A percentile compares a stretch with the other conserved stretches of the same genome.
Conservation (phyloP, 1,284 basidiomycete genomes). For the Omphalotus olearius region DNA sequence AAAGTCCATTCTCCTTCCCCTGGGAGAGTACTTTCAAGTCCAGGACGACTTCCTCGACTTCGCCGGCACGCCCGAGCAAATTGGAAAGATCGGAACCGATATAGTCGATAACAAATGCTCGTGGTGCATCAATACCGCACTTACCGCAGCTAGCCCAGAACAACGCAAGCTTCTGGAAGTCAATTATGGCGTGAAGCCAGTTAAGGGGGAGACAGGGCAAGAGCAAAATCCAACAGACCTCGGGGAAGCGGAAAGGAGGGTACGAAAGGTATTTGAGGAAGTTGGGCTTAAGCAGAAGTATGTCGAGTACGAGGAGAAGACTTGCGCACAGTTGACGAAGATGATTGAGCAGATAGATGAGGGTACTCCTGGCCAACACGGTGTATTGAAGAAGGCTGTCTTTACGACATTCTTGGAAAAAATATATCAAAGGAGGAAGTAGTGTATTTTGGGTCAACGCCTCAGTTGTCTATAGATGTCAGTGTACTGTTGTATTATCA, state of each 20-base stretch:
- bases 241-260: constrained; percentile 43
- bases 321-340: constrained; percentile 62
- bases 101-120: constrained; percentile 99
- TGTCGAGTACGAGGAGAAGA: constrained; percentile 74
- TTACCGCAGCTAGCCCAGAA: constrained; percentile 51
- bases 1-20: constrained; percentile 81
- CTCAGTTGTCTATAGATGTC: no score
- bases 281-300: constrained; percentile 71
- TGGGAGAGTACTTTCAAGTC: constrained; percentile 98
- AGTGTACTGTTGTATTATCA: no score
- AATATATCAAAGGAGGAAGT: constrained; percentile 88
- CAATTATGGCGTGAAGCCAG: constrained; percentile 87
- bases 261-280: constrained; percentile 79
- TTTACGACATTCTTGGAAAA: constrained; percentile 86
- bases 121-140: constrained; percentile 93
- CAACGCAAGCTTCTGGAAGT: constrained; percentile 63
- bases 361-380: constrained; percentile 26
- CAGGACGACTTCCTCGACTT: constrained; percentile 99
- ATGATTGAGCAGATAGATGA: constrained; percentile 73
- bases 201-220: constrained; percentile 28
- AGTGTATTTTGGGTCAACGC: constrained; percentile 16
- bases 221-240: constrained; percentile 13
- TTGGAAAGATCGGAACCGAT: constrained; percentile 97
- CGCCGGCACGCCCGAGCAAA: constrained; percentile 84
- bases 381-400: constrained; percentile 73